Percentiles rank a stretch among this genome's conserved stretches.
Evolutionary conservation across 169 alveolate species (phyloP).

Genomic region (Eimeria necatrix): DNA sequence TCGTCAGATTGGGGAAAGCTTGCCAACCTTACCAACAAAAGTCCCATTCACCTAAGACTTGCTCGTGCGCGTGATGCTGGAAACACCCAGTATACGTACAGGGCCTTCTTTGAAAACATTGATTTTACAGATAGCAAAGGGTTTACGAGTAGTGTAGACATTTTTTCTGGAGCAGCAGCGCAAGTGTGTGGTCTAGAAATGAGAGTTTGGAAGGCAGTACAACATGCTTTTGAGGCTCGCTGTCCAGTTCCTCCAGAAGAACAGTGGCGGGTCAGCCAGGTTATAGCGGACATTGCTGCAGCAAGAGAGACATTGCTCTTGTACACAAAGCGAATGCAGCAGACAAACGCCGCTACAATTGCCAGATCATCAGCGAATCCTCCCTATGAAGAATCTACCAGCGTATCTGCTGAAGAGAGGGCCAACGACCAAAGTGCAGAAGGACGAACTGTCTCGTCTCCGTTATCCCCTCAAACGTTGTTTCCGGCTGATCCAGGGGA

Average conservation of each 20-base stretch:
- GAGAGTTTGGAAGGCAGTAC: slow-evolving; percentile 71
- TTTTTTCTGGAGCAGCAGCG: slow-evolving; percentile 58
- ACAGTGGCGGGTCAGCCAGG: slow-evolving; percentile 74
- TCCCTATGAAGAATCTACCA: neutral
- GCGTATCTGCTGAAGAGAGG: neutral
- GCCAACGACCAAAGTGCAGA: neutral
- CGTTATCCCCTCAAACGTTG: neutral
- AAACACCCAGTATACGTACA: slow-evolving; percentile 12
- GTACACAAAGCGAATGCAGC: slow-evolving; percentile 1
- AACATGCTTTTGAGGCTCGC: slow-evolving; percentile 71
- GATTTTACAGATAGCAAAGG: neutral
- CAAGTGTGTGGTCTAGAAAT: slow-evolving; percentile 62
- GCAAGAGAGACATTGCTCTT: slow-evolving; percentile 47
- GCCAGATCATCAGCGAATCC: neutral
- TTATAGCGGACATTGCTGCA: slow-evolving; percentile 73
- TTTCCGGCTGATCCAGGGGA: neutral
- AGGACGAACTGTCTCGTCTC: neutral
- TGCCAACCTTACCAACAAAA: neutral
- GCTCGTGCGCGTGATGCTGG: slow-evolving; percentile 68
- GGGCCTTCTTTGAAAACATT: slow-evolving; percentile 21
- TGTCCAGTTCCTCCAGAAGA: slow-evolving; percentile 73
- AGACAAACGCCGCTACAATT: neutral
- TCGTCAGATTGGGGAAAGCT: neutral
- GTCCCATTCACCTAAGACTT: slow-evolving; percentile 52
- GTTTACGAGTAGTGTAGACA: slow-evolving; percentile 34